Evolutionary conservation across 768 basidiomycete genomes (phyloP).

Genomic region (Mycena belliarum): DNA sequence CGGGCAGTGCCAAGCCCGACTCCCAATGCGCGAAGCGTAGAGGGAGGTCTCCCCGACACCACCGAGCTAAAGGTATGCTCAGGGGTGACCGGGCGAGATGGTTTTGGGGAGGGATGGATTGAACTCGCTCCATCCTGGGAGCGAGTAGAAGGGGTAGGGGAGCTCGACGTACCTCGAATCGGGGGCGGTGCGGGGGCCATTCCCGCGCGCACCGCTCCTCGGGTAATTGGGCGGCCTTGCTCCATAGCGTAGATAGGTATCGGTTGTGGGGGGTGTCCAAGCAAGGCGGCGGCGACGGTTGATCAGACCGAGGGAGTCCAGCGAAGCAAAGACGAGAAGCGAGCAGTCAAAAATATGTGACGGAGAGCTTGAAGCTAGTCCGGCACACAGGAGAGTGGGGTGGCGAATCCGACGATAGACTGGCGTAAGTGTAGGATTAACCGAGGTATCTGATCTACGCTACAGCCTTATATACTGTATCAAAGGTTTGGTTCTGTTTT

Average conservation of each 20-base stretch:
- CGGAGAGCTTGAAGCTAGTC: no score
- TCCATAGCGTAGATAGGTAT: not conserved
- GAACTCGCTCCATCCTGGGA: slow-evolving; percentile 1
- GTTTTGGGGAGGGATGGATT: not conserved
- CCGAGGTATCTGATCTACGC: no score
- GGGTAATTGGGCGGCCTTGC: not conserved
- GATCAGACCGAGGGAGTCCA: no score
- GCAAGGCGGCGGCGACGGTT: no score
- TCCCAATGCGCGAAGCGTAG: not conserved
- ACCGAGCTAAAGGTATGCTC: not conserved
- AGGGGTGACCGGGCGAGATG: not conserved
- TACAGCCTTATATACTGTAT: no score
- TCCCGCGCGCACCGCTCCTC: not conserved
- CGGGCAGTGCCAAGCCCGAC: not conserved
- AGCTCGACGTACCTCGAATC: slow-evolving; percentile 1
- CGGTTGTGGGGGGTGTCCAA: no score
- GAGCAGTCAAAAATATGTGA: no score
- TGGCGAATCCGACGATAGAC: no score
- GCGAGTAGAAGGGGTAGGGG: not conserved
- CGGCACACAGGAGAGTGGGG: not conserved
- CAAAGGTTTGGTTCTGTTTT: no score
- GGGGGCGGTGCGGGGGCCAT: not conserved
- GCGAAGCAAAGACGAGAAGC: no score
- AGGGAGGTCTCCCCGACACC: not conserved
- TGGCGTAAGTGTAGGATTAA: no score